Percentiles rank a stretch among this genome's conserved stretches.
phyloP scores from a whole-genome alignment of 2,329 filamentous ascomycete genomes.

The Epicoccum sorghinum region DNA sequence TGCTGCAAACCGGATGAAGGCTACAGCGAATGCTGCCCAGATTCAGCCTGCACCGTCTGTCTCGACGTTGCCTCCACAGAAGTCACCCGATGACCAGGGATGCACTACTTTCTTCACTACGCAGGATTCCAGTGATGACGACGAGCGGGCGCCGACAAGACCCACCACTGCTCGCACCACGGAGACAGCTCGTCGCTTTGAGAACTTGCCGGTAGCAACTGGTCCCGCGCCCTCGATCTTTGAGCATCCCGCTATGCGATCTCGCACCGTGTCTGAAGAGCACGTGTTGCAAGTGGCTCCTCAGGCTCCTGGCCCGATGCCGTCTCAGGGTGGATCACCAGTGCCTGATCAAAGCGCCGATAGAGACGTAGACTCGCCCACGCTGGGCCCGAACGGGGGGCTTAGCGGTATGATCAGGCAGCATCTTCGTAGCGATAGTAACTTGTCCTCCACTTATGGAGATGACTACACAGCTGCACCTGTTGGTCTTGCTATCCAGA shows the following conservation, averaged over 20 bases:
- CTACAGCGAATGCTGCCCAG: slow-evolving; percentile 25
- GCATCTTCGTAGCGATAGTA: slow-evolving; percentile 82
- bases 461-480: slow-evolving; percentile 43
- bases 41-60: slow-evolving; percentile 18
- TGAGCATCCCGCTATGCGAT: slow-evolving; percentile 47
- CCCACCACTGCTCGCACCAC: slow-evolving; percentile 15
- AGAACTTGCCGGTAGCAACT: slow-evolving; percentile 43
- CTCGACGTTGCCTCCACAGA: slow-evolving; percentile 6
- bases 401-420: slow-evolving; percentile 83
- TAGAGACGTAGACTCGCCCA: slow-evolving; percentile 73
- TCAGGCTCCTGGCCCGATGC: slow-evolving; percentile 7
- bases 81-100: slow-evolving; percentile 24
- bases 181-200: slow-evolving; percentile 37
- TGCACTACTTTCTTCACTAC: slow-evolving; percentile 41
- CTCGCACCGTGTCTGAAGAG: slow-evolving; percentile 36
- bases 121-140: slow-evolving; percentile 41
- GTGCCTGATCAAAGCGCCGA: slow-evolving; percentile 27
- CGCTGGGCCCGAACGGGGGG: slow-evolving; percentile 70
- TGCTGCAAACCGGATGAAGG: slow-evolving; percentile 54
- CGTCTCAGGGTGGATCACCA: slow-evolving; percentile 6
- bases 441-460: slow-evolving; percentile 76
- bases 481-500: slow-evolving; percentile 43
- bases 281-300: slow-evolving; percentile 17
- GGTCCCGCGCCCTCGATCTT: slow-evolving; percentile 43
- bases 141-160: slow-evolving; percentile 29